Conservation (phyloP, 2,329 filamentous ascomycete genomes). For the Penicillium sp. region DNA sequence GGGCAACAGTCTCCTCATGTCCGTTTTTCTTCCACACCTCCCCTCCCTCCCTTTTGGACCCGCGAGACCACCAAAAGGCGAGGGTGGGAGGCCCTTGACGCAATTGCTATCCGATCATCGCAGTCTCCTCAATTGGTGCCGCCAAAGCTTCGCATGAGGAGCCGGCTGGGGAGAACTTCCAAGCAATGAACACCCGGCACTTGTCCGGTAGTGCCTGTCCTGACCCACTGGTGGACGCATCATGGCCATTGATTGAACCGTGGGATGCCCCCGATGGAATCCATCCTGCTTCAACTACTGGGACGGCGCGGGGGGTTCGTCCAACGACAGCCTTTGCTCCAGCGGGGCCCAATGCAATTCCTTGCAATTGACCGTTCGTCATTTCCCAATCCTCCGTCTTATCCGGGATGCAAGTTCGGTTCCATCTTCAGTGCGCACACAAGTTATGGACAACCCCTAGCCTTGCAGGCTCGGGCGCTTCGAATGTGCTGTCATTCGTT, state of each 20-base stretch:
- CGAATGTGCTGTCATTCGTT: too few relatives aligned
- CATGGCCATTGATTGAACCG: constrained; percentile 10
- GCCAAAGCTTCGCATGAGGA: constrained; percentile 10
- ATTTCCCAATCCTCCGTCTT: background rate
- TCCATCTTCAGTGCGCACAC: too few relatives aligned
- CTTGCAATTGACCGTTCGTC: background rate
- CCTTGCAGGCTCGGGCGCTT: too few relatives aligned
- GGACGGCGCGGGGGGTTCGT: background rate
- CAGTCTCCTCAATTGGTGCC: constrained; percentile 10
- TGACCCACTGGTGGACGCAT: constrained; percentile 12
- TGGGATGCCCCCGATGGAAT: constrained; percentile 4
- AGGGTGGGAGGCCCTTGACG: constrained; percentile 8
- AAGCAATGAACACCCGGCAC: constrained; percentile 11
- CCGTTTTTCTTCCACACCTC: background rate
- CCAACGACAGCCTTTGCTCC: background rate
- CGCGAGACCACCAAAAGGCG: too few relatives aligned
- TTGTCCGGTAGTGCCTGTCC: constrained; percentile 15
- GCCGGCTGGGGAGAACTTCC: too few relatives aligned
- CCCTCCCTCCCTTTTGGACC: too few relatives aligned
- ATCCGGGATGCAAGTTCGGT: too few relatives aligned
- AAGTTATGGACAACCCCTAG: too few relatives aligned
- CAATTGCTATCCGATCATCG: constrained; percentile 17
- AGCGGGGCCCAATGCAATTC: background rate
- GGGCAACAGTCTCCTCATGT: constrained; percentile 1
- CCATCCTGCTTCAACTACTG: constrained; percentile 3